Percentiles rank a stretch among this genome's conserved stretches.
phyloP scores from a whole-genome alignment of 2,329 filamentous ascomycete genomes.

The Fusarium pseudograminearum region DNA sequence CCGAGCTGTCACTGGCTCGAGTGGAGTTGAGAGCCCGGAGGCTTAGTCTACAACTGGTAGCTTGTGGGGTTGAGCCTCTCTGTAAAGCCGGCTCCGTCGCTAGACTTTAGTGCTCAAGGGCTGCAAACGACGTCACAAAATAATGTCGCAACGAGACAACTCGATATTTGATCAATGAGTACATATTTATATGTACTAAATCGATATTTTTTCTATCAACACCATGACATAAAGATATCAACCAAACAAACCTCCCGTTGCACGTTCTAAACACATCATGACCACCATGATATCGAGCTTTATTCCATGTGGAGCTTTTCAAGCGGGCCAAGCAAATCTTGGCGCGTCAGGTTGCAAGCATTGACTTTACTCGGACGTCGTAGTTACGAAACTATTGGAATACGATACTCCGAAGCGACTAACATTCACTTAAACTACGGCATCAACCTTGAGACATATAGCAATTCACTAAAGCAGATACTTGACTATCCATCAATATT shows the following conservation, averaged over 20 bases:
- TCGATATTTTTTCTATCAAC: rapidly evolving
- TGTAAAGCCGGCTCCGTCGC: constrained; percentile 15
- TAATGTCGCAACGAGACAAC: not conserved
- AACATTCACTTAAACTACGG: too few species aligned
- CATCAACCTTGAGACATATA: too few species aligned
- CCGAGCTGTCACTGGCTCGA: constrained; percentile 37
- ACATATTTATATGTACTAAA: not conserved
- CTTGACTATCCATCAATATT: constrained; percentile 5
- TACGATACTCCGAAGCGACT: constrained; percentile 12
- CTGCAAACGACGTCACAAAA: constrained; percentile 37
- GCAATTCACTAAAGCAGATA: not conserved
- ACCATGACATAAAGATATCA: rapidly evolving
- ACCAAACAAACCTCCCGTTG: rapidly evolving
- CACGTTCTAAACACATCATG: constrained; percentile 20
- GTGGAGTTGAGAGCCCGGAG: constrained; percentile 12
- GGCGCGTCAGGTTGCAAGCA: constrained; percentile 24
- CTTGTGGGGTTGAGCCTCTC: constrained; percentile 25
- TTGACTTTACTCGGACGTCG: constrained; percentile 24
- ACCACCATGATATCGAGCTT: constrained; percentile 21
- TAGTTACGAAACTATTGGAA: constrained; percentile 26
- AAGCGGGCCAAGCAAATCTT: constrained; percentile 24
- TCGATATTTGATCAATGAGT: not conserved
- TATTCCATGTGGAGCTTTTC: constrained; percentile 23
- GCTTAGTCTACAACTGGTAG: constrained; percentile 16
- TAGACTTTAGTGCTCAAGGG: constrained; percentile 14